Percentiles rank a stretch among this genome's conserved stretches.
phyloP scores from a whole-genome alignment of 2,329 filamentous ascomycete genomes.

The Alternaria triticina region DNA sequence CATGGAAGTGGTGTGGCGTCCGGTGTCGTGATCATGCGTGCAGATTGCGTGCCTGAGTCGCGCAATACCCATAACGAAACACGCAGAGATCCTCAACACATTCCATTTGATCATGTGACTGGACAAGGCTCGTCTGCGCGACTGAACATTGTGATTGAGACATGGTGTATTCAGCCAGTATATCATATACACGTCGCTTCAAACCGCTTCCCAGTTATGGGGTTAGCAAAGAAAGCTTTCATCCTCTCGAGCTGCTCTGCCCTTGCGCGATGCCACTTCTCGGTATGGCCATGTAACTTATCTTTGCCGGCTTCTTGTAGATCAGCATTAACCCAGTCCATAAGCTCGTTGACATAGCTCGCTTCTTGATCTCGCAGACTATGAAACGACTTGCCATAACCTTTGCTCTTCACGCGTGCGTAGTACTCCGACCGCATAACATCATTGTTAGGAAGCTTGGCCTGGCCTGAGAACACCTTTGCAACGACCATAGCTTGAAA shows the following conservation, averaged over 20 bases:
- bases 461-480: conserved; percentile 61
- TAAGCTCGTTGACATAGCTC: conserved; percentile 50
- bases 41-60: conserved; percentile 6
- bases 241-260: conserved; percentile 40
- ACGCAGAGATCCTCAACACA: neutral
- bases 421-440: conserved; percentile 54
- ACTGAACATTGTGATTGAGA: neutral
- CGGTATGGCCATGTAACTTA: conserved; percentile 44
- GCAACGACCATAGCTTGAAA: conserved; percentile 70
- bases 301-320: conserved; percentile 20
- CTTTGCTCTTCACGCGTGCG: conserved; percentile 45
- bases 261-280: conserved; percentile 46
- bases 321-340: conserved; percentile 49
- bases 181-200: conserved; percentile 17
- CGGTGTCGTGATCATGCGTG: conserved; percentile 4
- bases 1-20: neutral
- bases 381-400: conserved; percentile 54
- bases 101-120: neutral
- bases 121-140: neutral
- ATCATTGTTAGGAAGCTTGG: conserved; percentile 54
- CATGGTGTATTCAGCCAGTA: neutral
- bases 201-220: neutral
- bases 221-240: conserved; percentile 35
- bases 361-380: conserved; percentile 50
- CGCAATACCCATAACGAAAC: neutral